Base-by-base conservation (phyloP, 202 grass and related monocot genomes). In the Panicum hallii region DNA sequence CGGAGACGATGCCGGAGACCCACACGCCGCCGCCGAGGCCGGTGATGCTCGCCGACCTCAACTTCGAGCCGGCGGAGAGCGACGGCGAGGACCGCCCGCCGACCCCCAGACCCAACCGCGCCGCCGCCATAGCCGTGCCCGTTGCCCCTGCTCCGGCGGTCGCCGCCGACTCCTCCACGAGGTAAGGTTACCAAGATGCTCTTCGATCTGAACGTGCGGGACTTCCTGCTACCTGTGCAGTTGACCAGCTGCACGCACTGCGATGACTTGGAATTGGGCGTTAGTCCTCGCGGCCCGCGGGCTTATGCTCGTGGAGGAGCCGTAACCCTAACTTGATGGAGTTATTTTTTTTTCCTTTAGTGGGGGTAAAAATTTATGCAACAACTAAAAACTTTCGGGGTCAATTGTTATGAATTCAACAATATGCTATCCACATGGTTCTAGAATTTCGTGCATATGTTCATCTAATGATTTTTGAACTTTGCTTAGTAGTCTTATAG, bases 31-130 rank as follows among this genome's bases (percentile, higher is more conserved):
- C 70, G 81, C 87, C 87, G 57, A 87, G 89, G 77, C 80, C 87
- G 36, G 77, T 81, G 26, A 87, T 91, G 60, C 67, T 82, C 26
- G 80, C 80, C 43, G 80, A 82, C 55, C 80, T 98, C 80, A 98
- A 98, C 85, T 61, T 90, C 80, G 89, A 98, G 28, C 93, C 95
- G 26, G 88, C 89, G 45, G 95, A 98, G 81, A 98, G 93, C 91
- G 95, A 98, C 36, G 95, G 88, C 45, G 94, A 91, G 77, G 95
- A 98, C 42, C 82, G 62, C 40, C 87, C 84, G 28, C 88, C 86
- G 8, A 87, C 84, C 80, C 90, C 85, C 66, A 73, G 62, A 26
- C 83, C 81, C 64, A 54, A 23, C 56, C 80, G 79, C 52, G 42
- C 40, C 22, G 19, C 56, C 20, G 3, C 40, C 77, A 30, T 70